phyloP scores from a whole-genome alignment of 306 rosid species.

The Casuarina equisetifolia region DNA sequence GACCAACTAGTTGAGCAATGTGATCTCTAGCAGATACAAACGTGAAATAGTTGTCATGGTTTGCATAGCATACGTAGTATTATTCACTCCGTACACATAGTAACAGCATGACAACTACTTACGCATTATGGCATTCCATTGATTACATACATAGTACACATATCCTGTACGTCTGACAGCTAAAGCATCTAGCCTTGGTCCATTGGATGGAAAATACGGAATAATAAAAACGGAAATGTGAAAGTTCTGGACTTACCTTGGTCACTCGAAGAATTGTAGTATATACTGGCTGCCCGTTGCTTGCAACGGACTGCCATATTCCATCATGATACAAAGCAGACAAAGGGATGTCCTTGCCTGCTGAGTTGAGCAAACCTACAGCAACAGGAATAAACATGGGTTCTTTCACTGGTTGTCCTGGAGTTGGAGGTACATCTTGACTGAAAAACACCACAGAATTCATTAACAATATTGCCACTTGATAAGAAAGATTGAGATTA shows the following conservation, averaged over 20 bases:
- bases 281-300: constrained; percentile 55
- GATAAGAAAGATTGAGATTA: constrained; percentile 19
- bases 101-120: not conserved
- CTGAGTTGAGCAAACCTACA: constrained; percentile 74
- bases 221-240: constrained; percentile 4
- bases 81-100: constrained; percentile 6
- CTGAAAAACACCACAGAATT: constrained; percentile 45
- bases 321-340: constrained; percentile 70
- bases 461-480: constrained; percentile 27
- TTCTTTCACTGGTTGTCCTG: constrained; percentile 91
- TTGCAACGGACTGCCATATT: constrained; percentile 53
- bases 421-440: constrained; percentile 83
- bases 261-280: constrained; percentile 85
- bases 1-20: not conserved
- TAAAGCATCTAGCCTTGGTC: not conserved
- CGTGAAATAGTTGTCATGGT: not conserved
- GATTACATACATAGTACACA: not conserved
- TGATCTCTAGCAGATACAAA: not conserved
- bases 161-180: not conserved
- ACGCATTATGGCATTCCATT: not conserved
- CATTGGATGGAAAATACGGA: not conserved
- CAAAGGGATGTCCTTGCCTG: constrained; percentile 76
- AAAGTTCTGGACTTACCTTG: constrained; percentile 52
- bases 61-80: not conserved
- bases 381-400: constrained; percentile 89